These are phyloP conservation scores for Agroathelia rolfsii DNA, from an alignment of 1,284 basidiomycete species.

Conservation along the genomic window DNA sequence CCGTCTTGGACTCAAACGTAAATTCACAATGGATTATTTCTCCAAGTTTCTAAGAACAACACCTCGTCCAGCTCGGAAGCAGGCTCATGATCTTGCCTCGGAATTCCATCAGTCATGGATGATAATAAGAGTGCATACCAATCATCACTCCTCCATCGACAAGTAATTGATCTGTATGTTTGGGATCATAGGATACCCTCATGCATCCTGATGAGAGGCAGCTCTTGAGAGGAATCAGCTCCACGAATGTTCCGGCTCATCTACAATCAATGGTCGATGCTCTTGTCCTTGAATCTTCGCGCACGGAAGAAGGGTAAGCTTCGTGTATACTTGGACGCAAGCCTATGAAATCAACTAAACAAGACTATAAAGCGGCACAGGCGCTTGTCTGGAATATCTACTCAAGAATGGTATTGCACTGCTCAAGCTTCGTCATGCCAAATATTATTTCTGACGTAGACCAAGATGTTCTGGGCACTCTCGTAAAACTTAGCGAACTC, in stretches of 20 bases:
- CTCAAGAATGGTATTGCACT: constrained; percentile 66
- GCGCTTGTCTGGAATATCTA: constrained; percentile 84
- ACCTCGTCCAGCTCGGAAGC: constrained; percentile 39
- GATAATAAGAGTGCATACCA: constrained; percentile 46
- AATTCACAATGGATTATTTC: constrained; percentile 66
- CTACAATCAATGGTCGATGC: constrained; percentile 82
- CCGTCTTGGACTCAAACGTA: not conserved
- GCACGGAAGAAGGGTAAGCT: constrained; percentile 78
- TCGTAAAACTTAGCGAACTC: constrained; percentile 78
- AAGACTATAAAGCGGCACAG: constrained; percentile 52
- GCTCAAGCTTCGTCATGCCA: not conserved
- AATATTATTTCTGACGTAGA: not conserved
- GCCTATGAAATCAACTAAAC: no score
- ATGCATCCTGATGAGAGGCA: constrained; percentile 76
- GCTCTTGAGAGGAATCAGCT: constrained; percentile 68
- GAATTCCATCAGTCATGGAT: constrained; percentile 72
- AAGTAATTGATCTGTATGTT: constrained; percentile 5
- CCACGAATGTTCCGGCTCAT: constrained; percentile 72
- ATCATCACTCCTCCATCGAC: not conserved
- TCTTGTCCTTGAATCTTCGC: constrained; percentile 77
- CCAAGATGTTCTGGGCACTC: constrained; percentile 69
- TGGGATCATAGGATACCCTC: constrained; percentile 50
- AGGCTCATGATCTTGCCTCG: constrained; percentile 48
- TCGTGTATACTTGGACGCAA: constrained; percentile 1
- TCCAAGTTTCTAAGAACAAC: constrained; percentile 64